A percentile compares a stretch with the other conserved stretches of the same genome.
These are phyloP conservation scores for Pisolithus marmoratus DNA, from an alignment of 768 basidiomycete species.

Conservation along the genomic window DNA sequence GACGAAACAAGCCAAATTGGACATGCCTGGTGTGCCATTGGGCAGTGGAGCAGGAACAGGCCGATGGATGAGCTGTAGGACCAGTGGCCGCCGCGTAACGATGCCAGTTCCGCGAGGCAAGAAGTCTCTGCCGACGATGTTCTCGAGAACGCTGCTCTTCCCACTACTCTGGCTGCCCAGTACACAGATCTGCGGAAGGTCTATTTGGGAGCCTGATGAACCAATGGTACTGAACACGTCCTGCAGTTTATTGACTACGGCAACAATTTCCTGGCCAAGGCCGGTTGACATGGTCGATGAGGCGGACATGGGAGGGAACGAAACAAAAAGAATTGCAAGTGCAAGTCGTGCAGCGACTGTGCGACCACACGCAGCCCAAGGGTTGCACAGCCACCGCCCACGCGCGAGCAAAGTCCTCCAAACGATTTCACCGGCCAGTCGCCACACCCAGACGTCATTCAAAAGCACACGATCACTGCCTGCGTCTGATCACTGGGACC, in stretches of 20 bases:
- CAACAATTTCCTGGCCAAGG: slow-evolving; percentile 78
- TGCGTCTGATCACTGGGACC: too few species aligned
- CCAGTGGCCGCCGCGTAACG: slow-evolving; percentile 94
- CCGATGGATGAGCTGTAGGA: slow-evolving; percentile 92
- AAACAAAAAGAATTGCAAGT: slow-evolving; percentile 1
- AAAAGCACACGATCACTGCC: too few species aligned
- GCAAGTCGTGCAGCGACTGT: background rate
- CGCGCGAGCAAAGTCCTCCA: too few species aligned
- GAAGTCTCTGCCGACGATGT: slow-evolving; percentile 98
- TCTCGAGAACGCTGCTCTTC: slow-evolving; percentile 93
- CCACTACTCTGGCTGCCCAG: slow-evolving; percentile 89
- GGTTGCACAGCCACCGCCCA: background rate
- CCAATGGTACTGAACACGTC: slow-evolving; percentile 87
- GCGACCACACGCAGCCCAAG: background rate
- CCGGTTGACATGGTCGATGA: slow-evolving; percentile 42
- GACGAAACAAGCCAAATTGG: background rate
- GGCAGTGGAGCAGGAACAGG: slow-evolving; percentile 43
- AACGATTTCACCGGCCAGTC: too few species aligned
- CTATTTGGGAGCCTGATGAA: slow-evolving; percentile 70
- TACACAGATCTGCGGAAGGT: slow-evolving; percentile 89
- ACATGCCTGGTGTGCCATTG: slow-evolving; percentile 43
- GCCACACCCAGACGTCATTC: too few species aligned
- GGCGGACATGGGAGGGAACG: slow-evolving; percentile 10
- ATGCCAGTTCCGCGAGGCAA: slow-evolving; percentile 98
- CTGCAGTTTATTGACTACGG: slow-evolving; percentile 82